phyloP scores from a whole-genome alignment of 129 eudicot species.

The Chrysanthemum makinoi region DNA sequence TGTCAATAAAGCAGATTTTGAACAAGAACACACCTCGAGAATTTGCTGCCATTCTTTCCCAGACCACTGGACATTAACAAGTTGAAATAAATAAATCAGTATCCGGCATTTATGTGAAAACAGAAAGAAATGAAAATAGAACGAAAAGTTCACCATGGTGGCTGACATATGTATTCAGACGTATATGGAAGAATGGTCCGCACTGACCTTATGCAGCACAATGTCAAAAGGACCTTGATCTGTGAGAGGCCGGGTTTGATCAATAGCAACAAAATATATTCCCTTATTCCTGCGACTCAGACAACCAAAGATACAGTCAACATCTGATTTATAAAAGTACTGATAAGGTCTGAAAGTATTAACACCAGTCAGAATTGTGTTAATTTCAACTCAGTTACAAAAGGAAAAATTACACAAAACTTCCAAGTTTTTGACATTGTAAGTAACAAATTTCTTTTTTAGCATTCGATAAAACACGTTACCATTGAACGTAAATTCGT shows the following conservation, averaged over 20 bases:
- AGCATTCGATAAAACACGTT: no score
- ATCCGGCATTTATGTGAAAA: slow-evolving; percentile 1
- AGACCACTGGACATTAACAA: slow-evolving; percentile 50
- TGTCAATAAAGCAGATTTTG: no score
- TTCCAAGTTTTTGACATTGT: no score
- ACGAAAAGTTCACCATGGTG: slow-evolving; percentile 33
- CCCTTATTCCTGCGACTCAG: slow-evolving; percentile 77
- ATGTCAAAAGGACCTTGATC: slow-evolving; percentile 98
- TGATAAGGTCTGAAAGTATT: not conserved
- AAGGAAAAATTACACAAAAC: no score
- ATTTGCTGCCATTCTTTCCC: slow-evolving; percentile 84
- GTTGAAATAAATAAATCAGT: slow-evolving; percentile 9
- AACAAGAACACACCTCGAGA: slow-evolving; percentile 74
- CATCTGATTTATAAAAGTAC: not conserved
- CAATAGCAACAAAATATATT: slow-evolving; percentile 87
- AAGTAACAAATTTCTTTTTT: no score
- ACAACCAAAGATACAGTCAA: slow-evolving; percentile 8
- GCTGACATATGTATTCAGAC: slow-evolving; percentile 38
- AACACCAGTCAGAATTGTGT: not conserved
- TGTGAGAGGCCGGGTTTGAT: slow-evolving; percentile 73
- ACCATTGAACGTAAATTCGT: no score
- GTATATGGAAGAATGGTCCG: slow-evolving; percentile 32
- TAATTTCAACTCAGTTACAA: not conserved
- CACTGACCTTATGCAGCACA: slow-evolving; percentile 83
- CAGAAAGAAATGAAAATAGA: not conserved